Evolutionary conservation across 2,329 filamentous ascomycete species (phyloP), one percentile per base, ranked within the genome.

Genomic region (Chrysoporthe deuterocubensis): DNA sequence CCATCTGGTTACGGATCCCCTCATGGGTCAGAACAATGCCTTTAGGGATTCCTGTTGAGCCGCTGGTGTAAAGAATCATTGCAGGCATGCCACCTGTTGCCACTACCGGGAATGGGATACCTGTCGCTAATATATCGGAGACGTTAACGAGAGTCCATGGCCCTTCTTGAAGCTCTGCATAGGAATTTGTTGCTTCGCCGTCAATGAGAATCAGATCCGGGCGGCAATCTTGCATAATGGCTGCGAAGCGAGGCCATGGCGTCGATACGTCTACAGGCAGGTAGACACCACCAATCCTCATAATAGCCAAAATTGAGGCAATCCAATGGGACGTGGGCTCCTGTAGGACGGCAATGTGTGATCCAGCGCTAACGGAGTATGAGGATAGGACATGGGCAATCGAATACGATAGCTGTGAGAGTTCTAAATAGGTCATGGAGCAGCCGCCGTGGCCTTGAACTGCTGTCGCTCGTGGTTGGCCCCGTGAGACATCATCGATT

Each of bases 241-340:
- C 57, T 1, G 71, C 64, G 0, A 81, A 76, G 0, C 81, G 74
- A 6, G 72, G 16, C 1, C 73, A 18, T 1, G 76, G 73, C 7
- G 72, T 75, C 0, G 71, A 66, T 0, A 74, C 52, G 64, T 85
- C 84, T 0, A 85, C 73, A 1, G 81, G 80, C 1, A 82, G 73
- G 48, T 80, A 81, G 1, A 76, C 71, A 4, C 73, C 76, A 0
- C 81, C 82, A 9, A 81, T 62, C 0, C 76, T 72, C 62, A 78
- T 69, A 46, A 84, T 79, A 8, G 80, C 83, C 1, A 84, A 74
- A 40, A 84, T 68, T 0, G 78, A 78, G 50, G 64, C 73, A 4
- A 81, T 71, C 73, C 73, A 79, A 54, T 81, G 76, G 0, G 73
- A 43, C 0, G 73, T 69, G 0, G 83, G 75, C 4, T 81, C 65